Base-by-base conservation (phyloP, 441 rosid genomes). In the Kokia cookei region DNA sequence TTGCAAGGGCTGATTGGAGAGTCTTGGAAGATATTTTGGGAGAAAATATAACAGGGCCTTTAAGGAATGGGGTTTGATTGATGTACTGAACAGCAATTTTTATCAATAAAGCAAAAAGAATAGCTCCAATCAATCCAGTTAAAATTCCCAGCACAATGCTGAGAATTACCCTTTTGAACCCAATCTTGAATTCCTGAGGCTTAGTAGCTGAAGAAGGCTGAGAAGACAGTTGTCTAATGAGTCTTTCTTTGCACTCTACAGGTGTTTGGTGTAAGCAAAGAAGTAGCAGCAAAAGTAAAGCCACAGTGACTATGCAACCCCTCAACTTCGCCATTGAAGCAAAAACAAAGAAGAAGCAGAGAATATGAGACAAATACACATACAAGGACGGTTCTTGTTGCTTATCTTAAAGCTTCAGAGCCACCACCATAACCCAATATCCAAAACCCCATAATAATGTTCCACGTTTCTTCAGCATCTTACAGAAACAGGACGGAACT, bases 31-130 rank as follows among this genome's bases (percentile, higher is more conserved):
- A 76, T 55, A 96, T 86, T 80, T 84, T 87, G 0, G 97, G 98
- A 15, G 97, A 91, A 76, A 96, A 92, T 48, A 91, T 84, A 3
- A 96, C 99, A 8, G 98, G 98, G 14, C 97, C 99, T 80, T 88
- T 93, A 77, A 93, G 93, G 62, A 92, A 87, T 69, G 97, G 98
- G 0, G 99, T 89, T 75, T 82, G 78, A 82, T 78, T 86, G 78
- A 93, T 84, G 88, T 83, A 93, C 24, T 79, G 80, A 69, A 90
- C 83, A 12, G 87, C 68, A 83, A 75, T 77, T 65, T 87, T 87
- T 59, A 93, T 82, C 4, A 86, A 69, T 69, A 82, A 87, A 73
- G 95, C 98, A 70, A 88, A 78, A 42, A 87, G 75, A 75, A 87
- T 4, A 42, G 96, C 90, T 15, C 84, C 89, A 24, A 80, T 60